phyloP scores from a whole-genome alignment of 805 yeast species.

The Tetrapisispora arboricola region DNA sequence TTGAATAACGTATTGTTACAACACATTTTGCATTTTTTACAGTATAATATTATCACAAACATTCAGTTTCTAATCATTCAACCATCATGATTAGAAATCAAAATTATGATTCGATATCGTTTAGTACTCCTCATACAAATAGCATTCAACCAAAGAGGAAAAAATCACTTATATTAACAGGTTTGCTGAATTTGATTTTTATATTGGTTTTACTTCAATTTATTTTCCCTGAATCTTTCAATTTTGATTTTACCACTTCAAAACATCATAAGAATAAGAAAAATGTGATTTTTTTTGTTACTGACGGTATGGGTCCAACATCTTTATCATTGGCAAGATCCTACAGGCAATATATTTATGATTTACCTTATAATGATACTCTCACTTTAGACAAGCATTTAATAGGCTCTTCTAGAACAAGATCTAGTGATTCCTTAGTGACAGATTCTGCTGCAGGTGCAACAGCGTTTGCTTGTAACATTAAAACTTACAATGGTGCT shows the following conservation, averaged over 20 bases:
- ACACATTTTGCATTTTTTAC: no score
- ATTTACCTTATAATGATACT: conserved; percentile 43
- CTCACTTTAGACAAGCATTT: conserved; percentile 57
- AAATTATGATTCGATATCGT: not conserved
- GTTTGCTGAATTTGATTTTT: not conserved
- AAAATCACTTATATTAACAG: not conserved
- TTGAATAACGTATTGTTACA: no score
- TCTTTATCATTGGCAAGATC: conserved; percentile 71
- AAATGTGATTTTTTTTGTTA: conserved; percentile 77
- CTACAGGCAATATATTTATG: conserved; percentile 45
- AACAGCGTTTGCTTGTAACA: conserved; percentile 79
- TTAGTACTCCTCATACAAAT: not conserved
- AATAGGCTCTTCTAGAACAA: conserved; percentile 77
- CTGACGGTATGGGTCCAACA: conserved; percentile 95
- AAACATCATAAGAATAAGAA: conserved; percentile 35
- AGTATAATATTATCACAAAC: no score
- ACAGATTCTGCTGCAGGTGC: conserved; percentile 98
- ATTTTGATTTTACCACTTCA: not conserved
- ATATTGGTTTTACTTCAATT: not conserved
- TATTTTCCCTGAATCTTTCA: not conserved
- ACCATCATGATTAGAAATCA: not conserved
- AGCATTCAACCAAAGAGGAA: not conserved
- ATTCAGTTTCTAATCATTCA: no score
- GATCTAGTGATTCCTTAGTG: conserved; percentile 63
- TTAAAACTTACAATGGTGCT: conserved; percentile 82